Percentiles rank a stretch among this genome's conserved stretches.
These are phyloP conservation scores for Avicennia marina DNA, from an alignment of 257 asterid species.

Conservation along the genomic window DNA sequence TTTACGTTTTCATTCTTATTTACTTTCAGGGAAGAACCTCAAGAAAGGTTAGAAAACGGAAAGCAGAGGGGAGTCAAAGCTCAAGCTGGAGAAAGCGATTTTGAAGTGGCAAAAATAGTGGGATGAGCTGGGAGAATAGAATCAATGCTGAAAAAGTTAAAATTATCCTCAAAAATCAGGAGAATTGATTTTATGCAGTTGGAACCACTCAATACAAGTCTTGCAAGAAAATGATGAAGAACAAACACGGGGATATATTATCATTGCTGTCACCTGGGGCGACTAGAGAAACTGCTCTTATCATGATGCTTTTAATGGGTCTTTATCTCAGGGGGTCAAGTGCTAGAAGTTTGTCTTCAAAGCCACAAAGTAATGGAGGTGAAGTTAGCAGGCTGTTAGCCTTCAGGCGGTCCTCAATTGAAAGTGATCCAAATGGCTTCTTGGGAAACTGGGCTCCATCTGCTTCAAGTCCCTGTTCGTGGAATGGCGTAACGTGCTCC, in stretches of 20 bases:
- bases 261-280: conserved; percentile 20
- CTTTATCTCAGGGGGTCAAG: conserved; percentile 33
- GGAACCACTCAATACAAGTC: conserved; percentile 15
- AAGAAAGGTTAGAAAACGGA: neutral
- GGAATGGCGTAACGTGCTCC: conserved; percentile 77
- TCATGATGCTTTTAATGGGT: conserved; percentile 28
- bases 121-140: neutral
- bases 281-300: conserved; percentile 30
- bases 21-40: neutral
- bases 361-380: conserved; percentile 3
- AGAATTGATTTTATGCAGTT: no score
- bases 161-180: neutral
- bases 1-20: neutral
- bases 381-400: conserved; percentile 45
- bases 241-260: conserved; percentile 11
- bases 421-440: conserved; percentile 56
- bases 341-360: conserved; percentile 32
- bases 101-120: neutral
- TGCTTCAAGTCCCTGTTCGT: conserved; percentile 57
- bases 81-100: no score
- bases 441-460: conserved; percentile 55
- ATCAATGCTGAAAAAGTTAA: conserved; percentile 19
- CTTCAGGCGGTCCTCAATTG: conserved; percentile 63
- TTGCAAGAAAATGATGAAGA: conserved; percentile 32
- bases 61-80: no score